Evolutionary conservation across 1,139 yeast genomes (phyloP).

Genomic region (Geotrichum macrosporum): DNA sequence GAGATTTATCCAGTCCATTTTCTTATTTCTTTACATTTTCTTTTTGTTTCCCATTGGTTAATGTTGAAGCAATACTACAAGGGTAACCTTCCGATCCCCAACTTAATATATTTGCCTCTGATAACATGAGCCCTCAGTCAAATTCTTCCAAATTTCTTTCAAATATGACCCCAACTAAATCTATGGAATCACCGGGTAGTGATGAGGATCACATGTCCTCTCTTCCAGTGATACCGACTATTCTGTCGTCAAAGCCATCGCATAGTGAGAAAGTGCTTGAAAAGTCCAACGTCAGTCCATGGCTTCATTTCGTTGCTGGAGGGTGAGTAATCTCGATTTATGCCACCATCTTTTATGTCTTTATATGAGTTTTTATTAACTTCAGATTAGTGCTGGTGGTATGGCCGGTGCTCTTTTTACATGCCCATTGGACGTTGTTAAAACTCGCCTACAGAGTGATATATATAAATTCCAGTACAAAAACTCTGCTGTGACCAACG

Average conservation of each 20-base stretch:
- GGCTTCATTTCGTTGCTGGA: conserved; percentile 99
- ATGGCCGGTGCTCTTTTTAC: conserved; percentile 96
- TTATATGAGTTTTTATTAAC: too few species aligned
- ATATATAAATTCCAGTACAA: conserved; percentile 44
- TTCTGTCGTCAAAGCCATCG: conserved; percentile 10
- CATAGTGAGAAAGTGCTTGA: conserved; percentile 16
- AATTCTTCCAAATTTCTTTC: not conserved
- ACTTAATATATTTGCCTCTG: not conserved
- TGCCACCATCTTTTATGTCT: not conserved
- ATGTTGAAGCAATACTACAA: too few species aligned
- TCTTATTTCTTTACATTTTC: too few species aligned
- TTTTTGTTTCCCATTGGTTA: too few species aligned
- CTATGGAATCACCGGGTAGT: conserved; percentile 13
- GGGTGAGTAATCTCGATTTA: conserved; percentile 43
- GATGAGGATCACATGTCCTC: conserved; percentile 18
- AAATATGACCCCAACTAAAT: not conserved
- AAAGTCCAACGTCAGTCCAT: conserved; percentile 53
- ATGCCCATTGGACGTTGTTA: conserved; percentile 93
- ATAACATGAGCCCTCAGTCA: not conserved
- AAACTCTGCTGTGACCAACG: conserved; percentile 30
- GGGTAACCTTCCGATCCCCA: not conserved
- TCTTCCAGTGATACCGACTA: conserved; percentile 17
- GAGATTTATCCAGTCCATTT: too few species aligned
- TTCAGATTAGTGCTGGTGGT: conserved; percentile 58
- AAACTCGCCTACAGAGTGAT: conserved; percentile 90